Percentiles rank a stretch among this genome's conserved stretches.
These are phyloP conservation scores for Pythium sp. DNA, from an alignment of 352 stramenopile genomes.

Conservation along the genomic window DNA sequence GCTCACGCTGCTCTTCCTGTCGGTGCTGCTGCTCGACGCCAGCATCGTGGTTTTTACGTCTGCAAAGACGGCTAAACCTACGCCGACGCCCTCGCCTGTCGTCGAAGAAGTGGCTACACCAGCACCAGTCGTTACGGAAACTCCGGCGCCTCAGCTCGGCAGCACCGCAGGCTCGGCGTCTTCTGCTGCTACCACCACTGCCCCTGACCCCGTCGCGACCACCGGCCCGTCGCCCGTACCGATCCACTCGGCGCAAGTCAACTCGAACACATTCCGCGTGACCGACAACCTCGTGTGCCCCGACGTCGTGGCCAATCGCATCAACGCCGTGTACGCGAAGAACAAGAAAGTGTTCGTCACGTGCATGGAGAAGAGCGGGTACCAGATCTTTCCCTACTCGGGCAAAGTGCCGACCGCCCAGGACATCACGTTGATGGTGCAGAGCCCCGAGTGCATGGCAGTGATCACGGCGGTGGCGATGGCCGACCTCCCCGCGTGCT, in stretches of 20 bases:
- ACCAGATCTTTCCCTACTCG: constrained; percentile 64
- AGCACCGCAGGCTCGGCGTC: not conserved
- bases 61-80: constrained; percentile 1
- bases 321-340: constrained; percentile 42
- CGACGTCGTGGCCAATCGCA: constrained; percentile 27
- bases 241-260: constrained; percentile 29
- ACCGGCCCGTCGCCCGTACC: constrained; percentile 11
- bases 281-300: constrained; percentile 45
- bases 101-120: not conserved
- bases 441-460: constrained; percentile 42
- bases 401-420: constrained; percentile 38
- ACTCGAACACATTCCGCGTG: constrained; percentile 46
- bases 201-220: not conserved
- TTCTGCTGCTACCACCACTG: not conserved
- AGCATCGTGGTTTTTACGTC: not conserved
- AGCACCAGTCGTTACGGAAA: not conserved
- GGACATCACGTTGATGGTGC: constrained; percentile 39
- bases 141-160: not conserved
- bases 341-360: constrained; percentile 50
- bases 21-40: not conserved
- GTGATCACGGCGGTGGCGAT: constrained; percentile 46
- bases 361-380: constrained; percentile 44
- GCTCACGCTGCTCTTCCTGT: not conserved
- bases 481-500: constrained; percentile 44
- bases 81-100: not conserved